A percentile compares a stretch with the other conserved stretches of the same genome.
phyloP scores from a whole-genome alignment of 2,329 filamentous ascomycete species.

The Neopestalotiopsis sp. region DNA sequence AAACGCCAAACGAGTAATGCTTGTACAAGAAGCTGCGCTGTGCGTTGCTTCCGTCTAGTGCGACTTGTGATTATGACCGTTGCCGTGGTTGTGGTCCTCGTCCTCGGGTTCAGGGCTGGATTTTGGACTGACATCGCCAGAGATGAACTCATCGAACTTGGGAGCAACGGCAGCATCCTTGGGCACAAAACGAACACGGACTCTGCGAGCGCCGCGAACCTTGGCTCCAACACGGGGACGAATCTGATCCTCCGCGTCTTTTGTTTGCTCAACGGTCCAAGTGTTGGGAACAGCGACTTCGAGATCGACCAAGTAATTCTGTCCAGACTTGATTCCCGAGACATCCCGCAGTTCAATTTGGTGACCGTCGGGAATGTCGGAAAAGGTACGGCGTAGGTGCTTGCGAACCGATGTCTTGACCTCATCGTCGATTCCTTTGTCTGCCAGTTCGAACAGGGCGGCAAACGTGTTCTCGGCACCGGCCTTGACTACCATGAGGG shows the following conservation, averaged over 20 bases:
- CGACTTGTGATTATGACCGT: slow-evolving; percentile 32
- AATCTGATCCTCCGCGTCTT: slow-evolving; percentile 74
- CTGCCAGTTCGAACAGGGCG: slow-evolving; percentile 87
- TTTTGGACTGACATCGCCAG: slow-evolving; percentile 62
- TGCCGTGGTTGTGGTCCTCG: slow-evolving; percentile 42
- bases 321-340: slow-evolving; percentile 91
- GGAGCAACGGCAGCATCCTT: slow-evolving; percentile 63
- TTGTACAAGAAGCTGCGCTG: not conserved
- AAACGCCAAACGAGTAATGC: slow-evolving; percentile 27
- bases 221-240: slow-evolving; percentile 75
- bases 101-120: slow-evolving; percentile 66
- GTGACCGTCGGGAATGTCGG: slow-evolving; percentile 55
- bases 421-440: slow-evolving; percentile 85
- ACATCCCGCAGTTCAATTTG: slow-evolving; percentile 76
- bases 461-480: slow-evolving; percentile 84
- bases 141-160: slow-evolving; percentile 79
- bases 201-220: slow-evolving; percentile 81
- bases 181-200: slow-evolving; percentile 83
- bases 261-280: slow-evolving; percentile 76
- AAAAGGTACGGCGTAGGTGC: slow-evolving; percentile 65
- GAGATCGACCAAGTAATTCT: slow-evolving; percentile 93
- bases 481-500: slow-evolving; percentile 89
- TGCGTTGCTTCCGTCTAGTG: slow-evolving; percentile 14
- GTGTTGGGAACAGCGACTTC: slow-evolving; percentile 79
- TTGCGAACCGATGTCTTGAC: slow-evolving; percentile 74